Base-by-base conservation (phyloP, 2,329 filamentous ascomycete genomes). In the Botrytis medusae region DNA sequence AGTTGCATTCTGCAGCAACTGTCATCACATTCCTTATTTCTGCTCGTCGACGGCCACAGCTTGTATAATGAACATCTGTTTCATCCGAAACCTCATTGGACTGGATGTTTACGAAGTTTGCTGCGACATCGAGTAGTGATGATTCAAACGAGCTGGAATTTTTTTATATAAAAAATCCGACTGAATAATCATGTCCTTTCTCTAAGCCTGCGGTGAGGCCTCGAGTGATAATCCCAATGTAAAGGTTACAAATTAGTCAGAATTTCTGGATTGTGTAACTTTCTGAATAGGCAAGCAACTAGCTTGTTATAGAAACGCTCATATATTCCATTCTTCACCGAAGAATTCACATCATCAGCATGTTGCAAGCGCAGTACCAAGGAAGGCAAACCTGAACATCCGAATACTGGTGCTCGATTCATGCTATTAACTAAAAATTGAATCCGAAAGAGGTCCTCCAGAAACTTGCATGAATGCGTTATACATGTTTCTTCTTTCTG, bases 41-140 rank as follows among this genome's bases (percentile, higher is more conserved):
- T 44, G 18, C 37, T 8, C 14, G 5, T 29, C 8, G 37, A 8
- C 16, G 3, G 25, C 16, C 25, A 20, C 57, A 63, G 9, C 16
- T 42, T 29, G 14, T n/a, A 16, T 20, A 20, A 16, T 29, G 37
- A 44, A 18, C 2, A 29, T 42, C 4, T 12, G 9, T 7, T 20
- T n/a, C 25, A 44, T n/a, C 25, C 1, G 20, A 18, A 42, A 29
- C 2, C 2, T 8, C 25, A 10, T 63, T 22, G n/a, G 6, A 57
- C 25, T 2, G 20, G 2, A 22, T 0, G 2, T 32, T 4, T 16
- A 8, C 0, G 18, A 9, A 29, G 0, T 18, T 8, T 29, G 0
- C 4, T 29, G n/a, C 29, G 14, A 57, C 0, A 4, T 14, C 2
- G n/a, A 32, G 1, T 1, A 4, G 4, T 29, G 3, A 29, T 5